phyloP scores from a whole-genome alignment of 495 filamentous ascomycete genomes.

The Penicillium canariense region DNA sequence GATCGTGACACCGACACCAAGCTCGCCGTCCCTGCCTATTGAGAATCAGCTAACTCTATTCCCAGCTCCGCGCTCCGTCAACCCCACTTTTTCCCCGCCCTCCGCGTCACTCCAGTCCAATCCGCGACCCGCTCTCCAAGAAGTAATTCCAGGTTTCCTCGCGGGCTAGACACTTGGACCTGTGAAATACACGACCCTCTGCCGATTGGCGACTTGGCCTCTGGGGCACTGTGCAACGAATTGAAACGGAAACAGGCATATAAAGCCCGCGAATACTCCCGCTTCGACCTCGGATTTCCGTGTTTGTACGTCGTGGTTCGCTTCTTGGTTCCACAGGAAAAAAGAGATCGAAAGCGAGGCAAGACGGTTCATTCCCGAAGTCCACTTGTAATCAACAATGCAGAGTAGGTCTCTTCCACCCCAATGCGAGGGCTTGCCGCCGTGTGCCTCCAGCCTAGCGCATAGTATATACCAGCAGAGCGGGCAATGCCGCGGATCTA shows the following conservation, averaged over 20 bases:
- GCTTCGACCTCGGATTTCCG: not conserved
- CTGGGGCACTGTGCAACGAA: not conserved
- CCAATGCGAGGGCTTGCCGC: not conserved
- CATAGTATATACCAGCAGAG: no score
- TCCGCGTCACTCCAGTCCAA: conserved; percentile 2
- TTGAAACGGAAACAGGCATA: not conserved
- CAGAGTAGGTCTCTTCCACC: conserved; percentile 20
- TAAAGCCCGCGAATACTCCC: not conserved
- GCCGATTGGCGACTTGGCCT: conserved; percentile 3
- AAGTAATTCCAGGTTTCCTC: conserved; percentile 6
- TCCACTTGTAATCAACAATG: conserved; percentile 22
- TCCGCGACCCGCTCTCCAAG: conserved; percentile 5
- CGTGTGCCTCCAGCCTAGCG: not conserved
- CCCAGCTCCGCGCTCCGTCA: conserved; percentile 7
- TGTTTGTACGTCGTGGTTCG: not conserved
- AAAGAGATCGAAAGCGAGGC: not conserved
- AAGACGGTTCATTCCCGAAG: not conserved
- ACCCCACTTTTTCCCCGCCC: conserved; percentile 21
- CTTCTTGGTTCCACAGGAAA: not conserved
- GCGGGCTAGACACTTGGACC: conserved; percentile 8
- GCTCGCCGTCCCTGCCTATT: not conserved
- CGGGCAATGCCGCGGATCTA: not conserved
- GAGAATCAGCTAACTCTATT: conserved; percentile 1
- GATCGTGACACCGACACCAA: no score
- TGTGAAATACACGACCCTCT: not conserved